A percentile compares a stretch with the other conserved stretches of the same genome.
Conservation (phyloP, 352 stramenopile species). For the Globisporangium rhizosaccharum region DNA sequence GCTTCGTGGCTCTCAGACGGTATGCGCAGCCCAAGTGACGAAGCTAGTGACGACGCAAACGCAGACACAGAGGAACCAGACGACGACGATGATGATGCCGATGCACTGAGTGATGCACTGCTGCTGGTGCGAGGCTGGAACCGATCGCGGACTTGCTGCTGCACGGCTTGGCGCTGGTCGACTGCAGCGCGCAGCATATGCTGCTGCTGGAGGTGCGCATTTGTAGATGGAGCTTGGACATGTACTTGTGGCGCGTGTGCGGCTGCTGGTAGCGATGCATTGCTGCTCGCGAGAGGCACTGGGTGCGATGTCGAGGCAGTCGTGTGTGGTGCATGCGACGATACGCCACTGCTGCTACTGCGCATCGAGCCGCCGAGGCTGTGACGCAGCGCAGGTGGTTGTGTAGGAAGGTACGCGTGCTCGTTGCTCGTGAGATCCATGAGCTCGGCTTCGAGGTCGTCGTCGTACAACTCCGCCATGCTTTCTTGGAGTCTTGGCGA, state of each 20-base stretch:
- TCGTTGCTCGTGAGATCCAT: slow-evolving; percentile 65
- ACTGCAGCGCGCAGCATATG: slow-evolving; percentile 5
- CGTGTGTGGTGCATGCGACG: not conserved
- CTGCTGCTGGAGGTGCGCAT: not conserved
- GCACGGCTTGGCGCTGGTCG: not conserved
- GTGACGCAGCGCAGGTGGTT: slow-evolving; percentile 8
- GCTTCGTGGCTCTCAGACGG: not conserved
- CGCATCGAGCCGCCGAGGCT: slow-evolving; percentile 14
- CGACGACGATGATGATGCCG: not conserved
- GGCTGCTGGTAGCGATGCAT: not conserved
- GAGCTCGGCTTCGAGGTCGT: slow-evolving; percentile 54
- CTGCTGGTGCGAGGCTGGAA: slow-evolving; percentile 1
- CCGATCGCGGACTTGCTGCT: slow-evolving; percentile 8
- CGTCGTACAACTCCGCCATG: slow-evolving; percentile 4
- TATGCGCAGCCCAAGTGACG: slow-evolving; percentile 9
- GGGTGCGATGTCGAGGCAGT: not conserved
- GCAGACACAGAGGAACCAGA: not conserved
- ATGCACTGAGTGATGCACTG: not conserved
- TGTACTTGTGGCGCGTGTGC: no score
- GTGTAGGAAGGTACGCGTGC: slow-evolving; percentile 41
- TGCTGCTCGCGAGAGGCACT: no score
- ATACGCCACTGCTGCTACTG: not conserved
- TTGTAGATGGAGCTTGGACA: not conserved
- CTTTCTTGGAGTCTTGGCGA: not conserved
- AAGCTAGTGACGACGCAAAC: slow-evolving; percentile 7